Conservation (phyloP, 2,329 filamentous ascomycete genomes). For the Claviceps purpurea region DNA sequence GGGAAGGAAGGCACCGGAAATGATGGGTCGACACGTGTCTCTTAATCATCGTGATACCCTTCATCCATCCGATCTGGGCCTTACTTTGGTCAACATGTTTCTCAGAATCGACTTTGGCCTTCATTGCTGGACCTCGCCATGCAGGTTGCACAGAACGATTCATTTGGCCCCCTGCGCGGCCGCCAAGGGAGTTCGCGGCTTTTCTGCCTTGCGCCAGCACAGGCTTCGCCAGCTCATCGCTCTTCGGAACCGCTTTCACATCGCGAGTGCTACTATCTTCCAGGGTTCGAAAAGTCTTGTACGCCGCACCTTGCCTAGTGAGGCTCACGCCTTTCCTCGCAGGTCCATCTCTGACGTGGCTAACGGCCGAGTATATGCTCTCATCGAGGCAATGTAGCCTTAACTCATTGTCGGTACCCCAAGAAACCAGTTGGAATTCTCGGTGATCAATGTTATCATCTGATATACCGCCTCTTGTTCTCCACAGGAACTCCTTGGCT, state of each 20-base stretch:
- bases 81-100: conserved; percentile 33
- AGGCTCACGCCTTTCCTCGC: conserved; percentile 53
- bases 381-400: conserved; percentile 62
- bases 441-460: conserved; percentile 63
- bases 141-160: conserved; percentile 21
- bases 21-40: conserved; percentile 30
- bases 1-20: conserved; percentile 31
- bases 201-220: conserved; percentile 28
- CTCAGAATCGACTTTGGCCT: conserved; percentile 31
- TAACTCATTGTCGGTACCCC: conserved; percentile 77
- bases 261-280: conserved; percentile 45
- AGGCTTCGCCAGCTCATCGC: conserved; percentile 38
- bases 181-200: conserved; percentile 29
- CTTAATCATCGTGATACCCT: conserved; percentile 51
- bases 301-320: conserved; percentile 71
- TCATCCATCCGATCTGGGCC: conserved; percentile 56
- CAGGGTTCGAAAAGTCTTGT: conserved; percentile 71
- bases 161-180: conserved; percentile 22
- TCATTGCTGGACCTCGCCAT: conserved; percentile 47
- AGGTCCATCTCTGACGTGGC: conserved; percentile 55
- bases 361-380: conserved; percentile 52
- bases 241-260: conserved; percentile 43
- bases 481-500: conserved; percentile 87
- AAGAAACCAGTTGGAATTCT: conserved; percentile 87
- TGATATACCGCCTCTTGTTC: conserved; percentile 55